phyloP scores from a whole-genome alignment of 2,329 filamentous ascomycete genomes.

The Xenoacremonium recifei region DNA sequence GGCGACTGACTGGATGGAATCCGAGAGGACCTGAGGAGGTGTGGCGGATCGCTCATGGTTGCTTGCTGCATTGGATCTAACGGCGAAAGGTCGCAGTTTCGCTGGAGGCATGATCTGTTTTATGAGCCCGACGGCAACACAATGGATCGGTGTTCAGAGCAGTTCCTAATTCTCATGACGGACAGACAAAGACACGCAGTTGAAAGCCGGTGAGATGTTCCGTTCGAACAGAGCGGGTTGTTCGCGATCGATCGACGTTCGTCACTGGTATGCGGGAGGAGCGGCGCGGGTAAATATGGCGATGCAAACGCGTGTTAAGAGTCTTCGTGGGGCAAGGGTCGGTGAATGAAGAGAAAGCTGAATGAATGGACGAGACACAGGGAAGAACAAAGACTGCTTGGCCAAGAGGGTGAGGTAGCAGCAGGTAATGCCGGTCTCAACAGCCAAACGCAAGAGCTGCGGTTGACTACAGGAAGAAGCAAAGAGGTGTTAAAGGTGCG shows the following conservation, averaged over 20 bases:
- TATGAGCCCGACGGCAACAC: conserved; percentile 27
- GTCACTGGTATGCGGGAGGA: neutral
- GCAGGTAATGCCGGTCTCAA: conserved; percentile 10
- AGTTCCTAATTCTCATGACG: conserved; percentile 27
- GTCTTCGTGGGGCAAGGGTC: too few relatives aligned
- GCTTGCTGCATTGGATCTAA: conserved; percentile 15
- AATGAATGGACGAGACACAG: neutral
- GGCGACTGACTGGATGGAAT: conserved; percentile 39
- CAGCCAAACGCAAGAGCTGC: conserved; percentile 4
- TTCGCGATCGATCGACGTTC: neutral
- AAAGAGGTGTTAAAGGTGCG: neutral
- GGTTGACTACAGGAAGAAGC: conserved; percentile 11
- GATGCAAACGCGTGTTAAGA: too few relatives aligned
- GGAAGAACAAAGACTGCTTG: neutral
- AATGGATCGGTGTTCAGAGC: conserved; percentile 18
- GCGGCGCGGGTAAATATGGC: neutral
- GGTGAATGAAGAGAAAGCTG: neutral
- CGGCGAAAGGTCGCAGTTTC: conserved; percentile 16
- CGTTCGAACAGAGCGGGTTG: too few relatives aligned
- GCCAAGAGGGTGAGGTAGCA: conserved; percentile 2
- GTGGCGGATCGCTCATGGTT: conserved; percentile 35
- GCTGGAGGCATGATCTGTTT: conserved; percentile 27
- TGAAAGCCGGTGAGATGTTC: neutral
- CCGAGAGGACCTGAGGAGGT: conserved; percentile 33
- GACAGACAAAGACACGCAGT: conserved; percentile 8